Percentiles rank a stretch among this genome's conserved stretches.
These are phyloP conservation scores for Phytophthora kernoviae DNA, from an alignment of 352 stramenopile species.

Conservation along the genomic window DNA sequence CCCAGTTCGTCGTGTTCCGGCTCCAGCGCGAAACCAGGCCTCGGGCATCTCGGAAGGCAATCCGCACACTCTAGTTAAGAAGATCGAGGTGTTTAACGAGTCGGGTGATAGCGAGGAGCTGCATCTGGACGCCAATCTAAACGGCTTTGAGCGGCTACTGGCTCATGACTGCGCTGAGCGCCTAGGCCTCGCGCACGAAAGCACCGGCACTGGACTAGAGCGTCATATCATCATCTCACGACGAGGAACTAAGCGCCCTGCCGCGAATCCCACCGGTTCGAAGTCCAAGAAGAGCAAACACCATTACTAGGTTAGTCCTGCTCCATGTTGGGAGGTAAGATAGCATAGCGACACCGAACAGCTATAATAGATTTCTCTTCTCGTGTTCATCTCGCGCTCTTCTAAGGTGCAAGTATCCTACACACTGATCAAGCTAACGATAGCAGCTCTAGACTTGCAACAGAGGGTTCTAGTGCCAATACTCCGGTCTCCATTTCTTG, in stretches of 20 bases:
- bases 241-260: conserved; percentile 20
- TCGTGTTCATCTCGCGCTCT: conserved; percentile 29
- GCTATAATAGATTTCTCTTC: conserved; percentile 40
- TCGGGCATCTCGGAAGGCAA: conserved; percentile 64
- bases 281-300: conserved; percentile 47
- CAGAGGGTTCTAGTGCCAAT: conserved; percentile 28
- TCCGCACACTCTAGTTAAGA: conserved; percentile 84
- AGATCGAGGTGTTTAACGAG: conserved; percentile 73
- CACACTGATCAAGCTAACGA: conserved; percentile 24
- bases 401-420: conserved; percentile 20
- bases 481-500: conserved; percentile 27
- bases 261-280: conserved; percentile 3
- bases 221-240: conserved; percentile 80
- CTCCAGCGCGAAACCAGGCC: conserved; percentile 16
- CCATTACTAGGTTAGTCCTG: conserved; percentile 9
- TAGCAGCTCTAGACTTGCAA: conserved; percentile 14
- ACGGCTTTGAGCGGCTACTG: conserved; percentile 82
- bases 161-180: conserved; percentile 84
- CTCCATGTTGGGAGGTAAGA: conserved; percentile 1
- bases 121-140: conserved; percentile 77
- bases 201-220: conserved; percentile 68
- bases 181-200: conserved; percentile 75
- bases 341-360: conserved; percentile 26
- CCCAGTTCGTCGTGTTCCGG: conserved; percentile 14
- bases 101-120: conserved; percentile 51